These are phyloP conservation scores for Microsporum canis DNA, from an alignment of 2,329 filamentous ascomycete species.

Conservation along the genomic window DNA sequence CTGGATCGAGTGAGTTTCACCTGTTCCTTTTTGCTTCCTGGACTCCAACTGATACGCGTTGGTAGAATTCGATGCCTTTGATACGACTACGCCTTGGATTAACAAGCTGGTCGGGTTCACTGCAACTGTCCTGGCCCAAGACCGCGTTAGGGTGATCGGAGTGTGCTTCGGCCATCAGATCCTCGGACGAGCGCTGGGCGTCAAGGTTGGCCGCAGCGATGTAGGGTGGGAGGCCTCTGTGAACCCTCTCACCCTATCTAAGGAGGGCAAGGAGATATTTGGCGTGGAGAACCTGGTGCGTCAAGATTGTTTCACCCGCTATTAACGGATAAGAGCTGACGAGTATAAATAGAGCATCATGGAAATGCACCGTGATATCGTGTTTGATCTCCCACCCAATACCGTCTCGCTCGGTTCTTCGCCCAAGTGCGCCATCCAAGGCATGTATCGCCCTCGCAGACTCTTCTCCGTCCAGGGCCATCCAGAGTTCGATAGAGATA, in stretches of 20 bases:
- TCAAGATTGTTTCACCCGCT: not conserved
- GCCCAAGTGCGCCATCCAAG: slow-evolving; percentile 60
- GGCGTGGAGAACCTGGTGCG: slow-evolving; percentile 49
- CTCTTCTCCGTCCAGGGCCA: slow-evolving; percentile 75
- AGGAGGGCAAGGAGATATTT: slow-evolving; percentile 61
- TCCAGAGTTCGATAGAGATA: slow-evolving; percentile 66
- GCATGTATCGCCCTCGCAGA: slow-evolving; percentile 57
- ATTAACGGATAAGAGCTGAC: not conserved
- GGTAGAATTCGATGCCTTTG: slow-evolving; percentile 59
- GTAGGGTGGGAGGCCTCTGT: slow-evolving; percentile 76
- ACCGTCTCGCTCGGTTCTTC: slow-evolving; percentile 55
- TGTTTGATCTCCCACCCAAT: slow-evolving; percentile 51
- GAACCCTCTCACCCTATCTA: slow-evolving; percentile 54
- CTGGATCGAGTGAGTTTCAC: slow-evolving; percentile 48
- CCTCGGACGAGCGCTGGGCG: slow-evolving; percentile 59
- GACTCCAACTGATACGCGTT: not conserved
- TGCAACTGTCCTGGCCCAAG: slow-evolving; percentile 49
- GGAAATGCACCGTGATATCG: slow-evolving; percentile 78
- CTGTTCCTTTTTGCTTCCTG: not conserved
- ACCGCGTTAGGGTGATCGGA: slow-evolving; percentile 59
- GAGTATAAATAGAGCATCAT: slow-evolving; percentile 41
- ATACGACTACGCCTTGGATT: slow-evolving; percentile 64
- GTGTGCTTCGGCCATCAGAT: slow-evolving; percentile 87
- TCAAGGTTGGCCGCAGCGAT: slow-evolving; percentile 54
- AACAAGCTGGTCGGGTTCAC: slow-evolving; percentile 59